Evolutionary conservation across 805 yeast genomes (phyloP), one percentile per base, ranked within the genome.

Genomic region (Cyberlindnera euphorbiae): DNA sequence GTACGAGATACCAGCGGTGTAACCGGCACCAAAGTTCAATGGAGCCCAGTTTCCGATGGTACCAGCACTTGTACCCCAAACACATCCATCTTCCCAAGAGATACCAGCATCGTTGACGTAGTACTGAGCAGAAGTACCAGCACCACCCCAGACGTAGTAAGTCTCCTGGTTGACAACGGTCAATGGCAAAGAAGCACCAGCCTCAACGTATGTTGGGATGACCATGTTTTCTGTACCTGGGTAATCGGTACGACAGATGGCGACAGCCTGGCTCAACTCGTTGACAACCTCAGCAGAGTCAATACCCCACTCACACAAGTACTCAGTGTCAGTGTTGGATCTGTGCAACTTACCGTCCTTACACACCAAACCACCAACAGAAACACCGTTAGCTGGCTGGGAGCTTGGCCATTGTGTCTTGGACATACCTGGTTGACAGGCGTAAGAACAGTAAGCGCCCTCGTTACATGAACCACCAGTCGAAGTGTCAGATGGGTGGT

Each of bases 221-320:
- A 81, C 94, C 97, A 90, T 93, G 76, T 88, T 88, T 72, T 90
- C 98, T 47, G 96, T 82, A 69, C 98, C 98, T 58, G 98, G 98
- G 77, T 90, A 90, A 64, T 90, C 98, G 45, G 98, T 90, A 73
- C 97, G 84, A 75, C 98, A 93, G 56, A 93, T 67, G 42, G 97
- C 90, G 53, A 90, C 88, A 35, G 72, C 71, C 42, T 81, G 59
- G 48, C 62, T 56, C 41, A 85, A 64, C 52, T 83, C 69, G 53
- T 78, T 76, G 41, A 71, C 82, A 50, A 83, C 89, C 35, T 63
- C 58, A 32, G 95, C 94, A 35, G 80, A 62, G 37, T 77, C 69
- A 25, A 58, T 64, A 58, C 96, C 97, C 90, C 95, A 84, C 58
- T 73, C 86, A 73, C 97, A 90, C 56, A 90, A 73, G 67, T 77